These are phyloP conservation scores for Glarea lozoyensis DNA, from an alignment of 495 filamentous ascomycete genomes.

Conservation along the genomic window DNA sequence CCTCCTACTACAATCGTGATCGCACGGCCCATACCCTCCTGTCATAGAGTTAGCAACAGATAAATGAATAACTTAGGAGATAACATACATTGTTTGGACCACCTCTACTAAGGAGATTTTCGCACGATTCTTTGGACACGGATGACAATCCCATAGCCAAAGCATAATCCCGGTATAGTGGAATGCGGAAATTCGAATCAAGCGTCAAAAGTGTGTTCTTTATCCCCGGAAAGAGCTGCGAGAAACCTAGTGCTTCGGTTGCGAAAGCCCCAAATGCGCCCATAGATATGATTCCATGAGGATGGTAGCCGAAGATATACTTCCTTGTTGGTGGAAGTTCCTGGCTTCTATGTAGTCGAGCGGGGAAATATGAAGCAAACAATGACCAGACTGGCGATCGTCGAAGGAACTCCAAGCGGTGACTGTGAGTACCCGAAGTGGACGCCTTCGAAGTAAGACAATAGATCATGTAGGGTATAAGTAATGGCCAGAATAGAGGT, in stretches of 20 bases:
- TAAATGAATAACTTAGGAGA: not conserved
- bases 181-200: slow-evolving; percentile 89
- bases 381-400: slow-evolving; percentile 74
- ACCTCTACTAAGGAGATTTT: slow-evolving; percentile 72
- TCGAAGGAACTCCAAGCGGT: slow-evolving; percentile 65
- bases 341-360: slow-evolving; percentile 73
- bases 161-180: slow-evolving; percentile 87
- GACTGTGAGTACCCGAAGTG: slow-evolving; percentile 61
- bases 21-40: slow-evolving; percentile 84
- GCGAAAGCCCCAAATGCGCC: slow-evolving; percentile 89
- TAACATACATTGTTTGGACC: slow-evolving; percentile 50
- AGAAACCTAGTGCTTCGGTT: slow-evolving; percentile 86
- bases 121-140: slow-evolving; percentile 84
- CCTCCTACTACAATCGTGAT: slow-evolving; percentile 96
- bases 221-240: slow-evolving; percentile 87
- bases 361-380: slow-evolving; percentile 90
- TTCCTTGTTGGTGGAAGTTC: slow-evolving; percentile 74
- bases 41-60: not conserved
- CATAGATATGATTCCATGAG: slow-evolving; percentile 93
- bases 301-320: slow-evolving; percentile 97
- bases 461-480: slow-evolving; percentile 86
- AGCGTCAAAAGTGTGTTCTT: slow-evolving; percentile 87
- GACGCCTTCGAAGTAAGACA: slow-evolving; percentile 68
- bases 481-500: slow-evolving; percentile 81
- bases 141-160: slow-evolving; percentile 77